Base-by-base conservation (phyloP, 805 yeast species). In the Saccharomycopsis microspora region DNA sequence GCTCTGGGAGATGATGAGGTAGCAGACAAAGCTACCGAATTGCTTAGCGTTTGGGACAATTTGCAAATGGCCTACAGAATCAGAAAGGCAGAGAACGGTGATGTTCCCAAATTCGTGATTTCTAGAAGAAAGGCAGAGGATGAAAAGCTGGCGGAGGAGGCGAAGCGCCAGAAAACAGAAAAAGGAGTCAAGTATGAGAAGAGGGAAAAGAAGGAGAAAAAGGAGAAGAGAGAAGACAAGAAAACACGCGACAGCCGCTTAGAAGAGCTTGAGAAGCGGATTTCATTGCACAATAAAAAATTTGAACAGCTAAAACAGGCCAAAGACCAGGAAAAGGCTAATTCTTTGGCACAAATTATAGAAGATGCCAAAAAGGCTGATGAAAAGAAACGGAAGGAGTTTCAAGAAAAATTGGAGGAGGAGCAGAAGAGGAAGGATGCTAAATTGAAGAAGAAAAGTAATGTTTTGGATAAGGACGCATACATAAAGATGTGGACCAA, bases 61-160 rank as follows among this genome's bases (percentile, higher is more conserved):
- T 73, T 85, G 50, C 81, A 83, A 59, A 78, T 85, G 75, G 89
- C 88, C n/a, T 85, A 82, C 59, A 74, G 93, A 41, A 89, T 90
- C 45, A 89, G 94, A 1, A 81, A 89, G 56, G 71, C 51, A 6
- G 71, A 38, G 64, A 57, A 48, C 42, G 36, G n/a, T 33, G 51
- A 41, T 11, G 45, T 48, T 19, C 35, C 54, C 11, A 46, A 52
- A 10, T 30, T 42, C 5, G 46, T 54, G 43, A 9, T 35, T 43
- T 53, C 53, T 42, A 51, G 64, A 54, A 50, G 59, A 58, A 50
- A 53, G 39, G 47, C 42, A 33, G 32, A 40, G 10, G 42, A 53
- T 19, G 44, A 8, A 10, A 42, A 48, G 32, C 41, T 29, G 10
- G 44, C 35, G 9, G 41, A 32, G 19, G 40, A 43, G 9, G 38